Base-by-base conservation (phyloP, 805 yeast genomes). In the Lipomyces oligophaga region DNA sequence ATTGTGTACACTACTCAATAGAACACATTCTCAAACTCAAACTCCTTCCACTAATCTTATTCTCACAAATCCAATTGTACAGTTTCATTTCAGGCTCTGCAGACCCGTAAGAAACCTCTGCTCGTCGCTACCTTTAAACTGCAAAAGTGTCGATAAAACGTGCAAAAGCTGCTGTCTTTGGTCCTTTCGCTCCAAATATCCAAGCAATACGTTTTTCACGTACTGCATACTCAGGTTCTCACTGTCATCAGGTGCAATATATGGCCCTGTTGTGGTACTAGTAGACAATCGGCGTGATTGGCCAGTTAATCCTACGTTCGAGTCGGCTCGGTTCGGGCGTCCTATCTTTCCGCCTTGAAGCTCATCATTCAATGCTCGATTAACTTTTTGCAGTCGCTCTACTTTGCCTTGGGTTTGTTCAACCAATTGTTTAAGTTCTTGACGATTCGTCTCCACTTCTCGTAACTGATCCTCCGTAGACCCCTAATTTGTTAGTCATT, bases 111-210 rank as follows among this genome's bases (percentile, higher is more conserved):
- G 56, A n/a, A 90, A 70, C 59, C 87, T 76, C 56, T 75, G 76
- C 63, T 85, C 93, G 55, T 90, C 98, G 5, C 73, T 76, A 42
- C 76, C 78, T 40, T 74, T 78, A 61, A 90, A 68, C 44, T 80
- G 78, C 49, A 90, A 73, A 41, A 90, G 65, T 55, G 85, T 80
- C 39, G 89, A 77, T 20, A 90, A 70, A 5, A 93, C 97, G 0
- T 97, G 97, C 26, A 93, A 68, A 34, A 90, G 72, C 63, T 81
- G 86, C 24, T 74, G 79, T 49, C 97, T 74, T 65, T 89, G 97
- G n/a, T 90, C 98, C 60, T 77, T 84, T 62, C 85, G 96, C 60
- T 89, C 96, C 44, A 93, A 66, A 63, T 84, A 93, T 1, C 97
- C 97, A 2, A 90, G 68, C n/a, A 90, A 65, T 2, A 90, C 96